Evolutionary conservation across 805 yeast genomes (phyloP).

Genomic region (baker's yeast (Saccharomyces cerevisiae)): DNA sequence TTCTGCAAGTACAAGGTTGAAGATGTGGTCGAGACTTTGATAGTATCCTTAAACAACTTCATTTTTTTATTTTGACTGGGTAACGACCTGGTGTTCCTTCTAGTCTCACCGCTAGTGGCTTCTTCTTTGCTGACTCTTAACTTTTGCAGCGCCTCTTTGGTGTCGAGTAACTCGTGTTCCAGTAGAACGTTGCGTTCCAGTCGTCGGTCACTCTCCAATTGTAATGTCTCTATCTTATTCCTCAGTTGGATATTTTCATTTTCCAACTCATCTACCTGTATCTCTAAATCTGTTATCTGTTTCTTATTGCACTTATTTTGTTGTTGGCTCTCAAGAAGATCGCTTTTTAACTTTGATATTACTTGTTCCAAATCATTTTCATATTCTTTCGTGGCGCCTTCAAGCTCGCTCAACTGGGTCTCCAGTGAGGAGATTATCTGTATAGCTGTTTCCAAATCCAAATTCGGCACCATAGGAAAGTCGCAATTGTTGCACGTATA

Average conservation of each 20-base stretch:
- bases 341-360: constrained; percentile 8
- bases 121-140: neutral
- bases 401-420: constrained; percentile 15
- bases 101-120: neutral
- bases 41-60: neutral
- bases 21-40: constrained; percentile 8
- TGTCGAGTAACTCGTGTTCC: constrained; percentile 15
- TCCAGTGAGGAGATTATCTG: constrained; percentile 9
- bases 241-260: constrained; percentile 9
- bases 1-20: constrained; percentile 6
- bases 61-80: neutral
- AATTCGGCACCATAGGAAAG: neutral
- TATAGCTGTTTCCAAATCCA: neutral
- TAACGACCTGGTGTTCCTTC: neutral
- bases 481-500: neutral
- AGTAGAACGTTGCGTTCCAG: constrained; percentile 16
- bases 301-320: neutral
- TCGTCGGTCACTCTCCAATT: constrained; percentile 11
- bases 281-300: constrained; percentile 10
- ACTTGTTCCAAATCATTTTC: constrained; percentile 17
- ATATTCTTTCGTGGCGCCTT: constrained; percentile 13
- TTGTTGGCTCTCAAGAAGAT: constrained; percentile 1
- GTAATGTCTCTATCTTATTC: constrained; percentile 4
- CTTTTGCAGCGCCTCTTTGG: constrained; percentile 1
- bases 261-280: constrained; percentile 16